These are phyloP conservation scores for Scenedesmus sp. DNA, from an alignment of 163 green algal genomes.

Conservation along the genomic window DNA sequence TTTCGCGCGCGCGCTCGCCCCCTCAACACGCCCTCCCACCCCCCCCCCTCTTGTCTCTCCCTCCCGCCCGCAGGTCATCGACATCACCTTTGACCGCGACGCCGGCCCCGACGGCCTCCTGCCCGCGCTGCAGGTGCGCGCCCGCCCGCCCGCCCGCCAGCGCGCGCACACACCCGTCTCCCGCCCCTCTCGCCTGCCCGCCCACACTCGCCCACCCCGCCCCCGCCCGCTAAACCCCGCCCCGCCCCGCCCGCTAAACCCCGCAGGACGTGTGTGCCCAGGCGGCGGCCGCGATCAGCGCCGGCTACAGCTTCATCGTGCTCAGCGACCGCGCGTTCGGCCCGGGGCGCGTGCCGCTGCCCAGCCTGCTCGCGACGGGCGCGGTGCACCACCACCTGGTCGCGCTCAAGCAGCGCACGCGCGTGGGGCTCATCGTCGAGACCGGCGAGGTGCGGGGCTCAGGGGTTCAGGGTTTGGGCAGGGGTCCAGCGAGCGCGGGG, in stretches of 20 bases:
- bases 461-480: background rate
- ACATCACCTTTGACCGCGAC: constrained; percentile 81
- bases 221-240: too few species aligned
- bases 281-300: constrained; percentile 65
- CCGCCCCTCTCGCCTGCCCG: too few species aligned
- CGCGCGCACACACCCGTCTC: too few species aligned
- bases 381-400: constrained; percentile 93
- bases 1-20: too few species aligned
- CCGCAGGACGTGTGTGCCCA: constrained; percentile 78
- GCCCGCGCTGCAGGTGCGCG: constrained; percentile 70
- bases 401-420: constrained; percentile 69
- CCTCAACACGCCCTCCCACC: too few species aligned
- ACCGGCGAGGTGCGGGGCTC: constrained; percentile 78
- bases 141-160: too few species aligned
- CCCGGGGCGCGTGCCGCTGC: constrained; percentile 74
- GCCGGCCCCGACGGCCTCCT: constrained; percentile 80
- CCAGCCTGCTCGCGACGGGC: constrained; percentile 85
- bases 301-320: constrained; percentile 84
- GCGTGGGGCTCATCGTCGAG: constrained; percentile 89
- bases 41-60: background rate
- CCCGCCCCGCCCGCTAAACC: too few species aligned
- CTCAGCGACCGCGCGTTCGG: constrained; percentile 74
- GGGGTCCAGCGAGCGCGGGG: too few species aligned
- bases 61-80: constrained; percentile 66
- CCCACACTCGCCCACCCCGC: too few species aligned